Conservation (phyloP, 1,139 yeast species). For the Trichomonascaceae sp. region DNA sequence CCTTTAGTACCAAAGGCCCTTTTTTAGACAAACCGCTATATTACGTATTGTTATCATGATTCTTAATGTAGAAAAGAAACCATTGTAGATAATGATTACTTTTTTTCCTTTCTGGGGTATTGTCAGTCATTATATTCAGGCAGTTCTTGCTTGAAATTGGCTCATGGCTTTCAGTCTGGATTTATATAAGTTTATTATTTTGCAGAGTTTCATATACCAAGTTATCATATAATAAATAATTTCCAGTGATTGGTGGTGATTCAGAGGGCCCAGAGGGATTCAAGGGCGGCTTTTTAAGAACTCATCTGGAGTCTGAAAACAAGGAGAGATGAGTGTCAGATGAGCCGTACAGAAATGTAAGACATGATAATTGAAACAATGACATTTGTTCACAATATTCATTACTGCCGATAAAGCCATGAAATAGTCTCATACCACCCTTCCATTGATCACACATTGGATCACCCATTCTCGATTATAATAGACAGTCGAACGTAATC, state of each 20-base stretch:
- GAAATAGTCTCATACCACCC: neutral
- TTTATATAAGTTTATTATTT: neutral
- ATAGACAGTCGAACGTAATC: slow-evolving; percentile 14
- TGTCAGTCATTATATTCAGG: neutral
- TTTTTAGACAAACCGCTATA: slow-evolving; percentile 20
- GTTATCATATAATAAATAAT: neutral
- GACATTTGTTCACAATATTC: too few relatives aligned
- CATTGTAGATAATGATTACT: neutral
- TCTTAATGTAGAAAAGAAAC: neutral
- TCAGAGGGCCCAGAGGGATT: slow-evolving; percentile 41
- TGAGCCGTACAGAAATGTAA: slow-evolving; percentile 38
- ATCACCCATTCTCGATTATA: slow-evolving; percentile 30
- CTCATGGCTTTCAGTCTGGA: too few relatives aligned
- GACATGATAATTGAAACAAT: neutral
- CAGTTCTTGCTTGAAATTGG: slow-evolving; percentile 6
- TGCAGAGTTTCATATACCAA: neutral
- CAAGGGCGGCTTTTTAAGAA: slow-evolving; percentile 46
- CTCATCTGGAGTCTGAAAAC: slow-evolving; percentile 43
- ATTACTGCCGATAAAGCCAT: too few relatives aligned
- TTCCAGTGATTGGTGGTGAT: slow-evolving; percentile 28
- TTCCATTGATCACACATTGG: slow-evolving; percentile 30
- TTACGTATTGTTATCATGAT: slow-evolving; percentile 5
- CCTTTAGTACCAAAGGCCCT: slow-evolving; percentile 12
- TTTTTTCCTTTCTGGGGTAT: slow-evolving; percentile 1
- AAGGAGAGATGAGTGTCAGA: slow-evolving; percentile 56